Percentiles rank a stretch among this genome's conserved stretches.
Conservation (phyloP, 495 filamentous ascomycete species). For the Penicillium antarcticum region DNA sequence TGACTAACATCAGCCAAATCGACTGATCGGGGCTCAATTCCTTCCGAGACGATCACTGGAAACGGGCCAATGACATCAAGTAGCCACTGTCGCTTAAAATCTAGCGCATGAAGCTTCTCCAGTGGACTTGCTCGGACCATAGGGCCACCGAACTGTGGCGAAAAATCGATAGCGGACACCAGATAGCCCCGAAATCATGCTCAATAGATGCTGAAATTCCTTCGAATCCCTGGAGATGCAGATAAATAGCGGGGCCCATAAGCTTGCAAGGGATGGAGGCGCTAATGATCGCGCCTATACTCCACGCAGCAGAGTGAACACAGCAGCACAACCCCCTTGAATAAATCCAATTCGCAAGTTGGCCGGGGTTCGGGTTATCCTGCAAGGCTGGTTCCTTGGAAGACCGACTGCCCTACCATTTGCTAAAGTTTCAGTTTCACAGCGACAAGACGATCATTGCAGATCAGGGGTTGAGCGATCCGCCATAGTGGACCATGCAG, state of each 20-base stretch:
- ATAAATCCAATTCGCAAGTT: conserved; percentile 7
- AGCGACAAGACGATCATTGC: conserved; percentile 14
- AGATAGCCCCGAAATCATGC: not conserved
- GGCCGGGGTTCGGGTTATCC: conserved; percentile 8
- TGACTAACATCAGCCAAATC: not conserved
- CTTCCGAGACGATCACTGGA: not conserved
- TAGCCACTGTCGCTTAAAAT: not conserved
- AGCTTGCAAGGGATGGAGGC: conserved; percentile 16
- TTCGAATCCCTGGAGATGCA: not conserved
- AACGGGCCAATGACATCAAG: not conserved
- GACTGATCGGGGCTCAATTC: not conserved
- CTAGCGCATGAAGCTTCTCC: too few relatives aligned
- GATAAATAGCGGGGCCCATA: not conserved
- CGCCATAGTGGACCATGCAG: conserved; percentile 9
- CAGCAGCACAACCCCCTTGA: conserved; percentile 14
- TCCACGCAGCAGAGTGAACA: not conserved
- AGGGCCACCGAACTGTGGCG: not conserved
- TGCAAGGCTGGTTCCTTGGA: conserved; percentile 9
- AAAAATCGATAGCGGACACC: not conserved
- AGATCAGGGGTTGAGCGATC: conserved; percentile 16
- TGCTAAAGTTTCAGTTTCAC: conserved; percentile 5
- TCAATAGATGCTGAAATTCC: not conserved
- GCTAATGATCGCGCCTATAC: not conserved
- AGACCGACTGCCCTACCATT: conserved; percentile 1
- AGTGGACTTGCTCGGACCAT: not conserved